Evolutionary conservation across 2,329 filamentous ascomycete genomes (phyloP).

Genomic region (Akanthomyces lecanii): DNA sequence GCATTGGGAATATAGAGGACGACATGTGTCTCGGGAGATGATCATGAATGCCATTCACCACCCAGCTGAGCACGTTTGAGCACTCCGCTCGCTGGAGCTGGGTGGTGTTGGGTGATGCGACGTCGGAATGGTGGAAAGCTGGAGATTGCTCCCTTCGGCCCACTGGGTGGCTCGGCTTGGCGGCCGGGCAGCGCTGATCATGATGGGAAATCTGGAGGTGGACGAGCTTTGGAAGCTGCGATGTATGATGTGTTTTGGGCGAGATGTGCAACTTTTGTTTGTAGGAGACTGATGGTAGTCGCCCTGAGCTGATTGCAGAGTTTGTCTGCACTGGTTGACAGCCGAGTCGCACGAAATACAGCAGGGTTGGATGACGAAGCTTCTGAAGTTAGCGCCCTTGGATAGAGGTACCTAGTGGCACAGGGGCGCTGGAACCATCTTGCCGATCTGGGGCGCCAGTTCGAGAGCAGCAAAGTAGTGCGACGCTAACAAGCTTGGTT

Average conservation of each 20-base stretch:
- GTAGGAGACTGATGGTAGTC: not conserved
- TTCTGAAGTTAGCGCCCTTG: not conserved
- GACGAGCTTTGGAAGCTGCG: not conserved
- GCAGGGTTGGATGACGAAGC: not conserved
- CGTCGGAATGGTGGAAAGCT: not conserved
- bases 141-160: not conserved
- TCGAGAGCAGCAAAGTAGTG: not conserved
- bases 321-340: not conserved
- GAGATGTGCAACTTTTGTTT: not conserved
- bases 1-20: not conserved
- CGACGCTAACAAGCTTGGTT: not conserved
- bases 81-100: not conserved
- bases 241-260: not conserved
- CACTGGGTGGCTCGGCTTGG: not conserved
- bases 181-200: not conserved
- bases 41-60: not conserved
- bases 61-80: not conserved
- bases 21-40: not conserved
- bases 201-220: not conserved
- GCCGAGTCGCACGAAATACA: not conserved
- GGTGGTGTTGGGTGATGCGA: not conserved
- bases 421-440: constrained; percentile 3
- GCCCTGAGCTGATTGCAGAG: not conserved
- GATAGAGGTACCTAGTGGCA: not conserved
- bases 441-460: not conserved